phyloP scores from a whole-genome alignment of 2,329 filamentous ascomycete species.

The Diaporthe ilicicola region DNA sequence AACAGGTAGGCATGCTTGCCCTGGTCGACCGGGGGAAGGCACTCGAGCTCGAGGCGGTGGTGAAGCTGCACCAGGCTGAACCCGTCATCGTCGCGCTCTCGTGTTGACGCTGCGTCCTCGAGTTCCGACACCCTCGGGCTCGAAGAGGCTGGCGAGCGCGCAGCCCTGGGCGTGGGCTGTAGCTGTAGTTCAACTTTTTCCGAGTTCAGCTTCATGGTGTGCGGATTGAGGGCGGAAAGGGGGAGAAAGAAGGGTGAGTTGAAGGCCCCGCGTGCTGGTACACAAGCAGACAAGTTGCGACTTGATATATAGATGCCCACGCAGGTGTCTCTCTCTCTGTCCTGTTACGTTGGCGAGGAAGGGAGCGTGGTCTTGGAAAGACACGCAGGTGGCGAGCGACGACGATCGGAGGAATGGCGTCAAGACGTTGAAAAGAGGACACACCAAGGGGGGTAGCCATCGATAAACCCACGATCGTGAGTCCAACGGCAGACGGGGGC shows the following conservation, averaged over 20 bases:
- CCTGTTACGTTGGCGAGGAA: constrained; percentile 26
- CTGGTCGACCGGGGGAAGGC: constrained; percentile 46
- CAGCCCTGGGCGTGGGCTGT: constrained; percentile 21
- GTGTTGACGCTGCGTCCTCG: constrained; percentile 29
- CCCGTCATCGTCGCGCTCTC: constrained; percentile 17
- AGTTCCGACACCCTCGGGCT: constrained; percentile 28
- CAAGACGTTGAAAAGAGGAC: constrained; percentile 15
- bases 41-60: constrained; percentile 31
- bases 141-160: constrained; percentile 24
- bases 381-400: constrained; percentile 30
- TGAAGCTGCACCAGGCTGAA: constrained; percentile 30
- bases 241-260: constrained; percentile 11
- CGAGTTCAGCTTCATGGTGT: constrained; percentile 24
- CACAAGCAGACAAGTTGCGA: constrained; percentile 11
- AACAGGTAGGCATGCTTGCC: constrained; percentile 53
- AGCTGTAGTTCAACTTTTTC: constrained; percentile 24
- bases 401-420: constrained; percentile 28
- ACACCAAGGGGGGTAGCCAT: constrained; percentile 17
- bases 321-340: background rate
- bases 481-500: constrained; percentile 7
- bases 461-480: constrained; percentile 14
- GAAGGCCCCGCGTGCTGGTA: constrained; percentile 20
- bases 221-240: constrained; percentile 16
- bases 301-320: constrained; percentile 25
- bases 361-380: constrained; percentile 23